These are phyloP conservation scores for Neoboletus brunneissimus DNA, from an alignment of 768 basidiomycete species.

Conservation along the genomic window DNA sequence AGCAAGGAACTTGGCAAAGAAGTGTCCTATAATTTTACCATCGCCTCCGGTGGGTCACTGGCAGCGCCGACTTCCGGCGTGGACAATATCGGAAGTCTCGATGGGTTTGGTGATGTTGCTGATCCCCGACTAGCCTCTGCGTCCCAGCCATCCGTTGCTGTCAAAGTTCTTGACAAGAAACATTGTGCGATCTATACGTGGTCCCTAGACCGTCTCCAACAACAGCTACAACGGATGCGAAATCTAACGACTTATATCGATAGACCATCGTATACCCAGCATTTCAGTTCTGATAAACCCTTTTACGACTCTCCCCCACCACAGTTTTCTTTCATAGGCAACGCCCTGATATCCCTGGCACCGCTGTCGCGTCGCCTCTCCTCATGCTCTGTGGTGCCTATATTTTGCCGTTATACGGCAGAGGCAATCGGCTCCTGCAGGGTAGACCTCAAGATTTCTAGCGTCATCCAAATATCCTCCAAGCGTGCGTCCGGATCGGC, in stretches of 20 bases:
- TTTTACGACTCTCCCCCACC: conserved; percentile 89
- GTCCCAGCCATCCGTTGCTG: conserved; percentile 77
- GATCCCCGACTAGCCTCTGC: conserved; percentile 72
- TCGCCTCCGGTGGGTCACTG: conserved; percentile 78
- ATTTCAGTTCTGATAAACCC: conserved; percentile 90
- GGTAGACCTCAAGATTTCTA: conserved; percentile 78
- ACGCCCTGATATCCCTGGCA: conserved; percentile 76
- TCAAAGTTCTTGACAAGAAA: conserved; percentile 89
- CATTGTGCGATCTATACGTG: conserved; percentile 88
- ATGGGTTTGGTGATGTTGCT: conserved; percentile 91
- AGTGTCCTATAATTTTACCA: conserved; percentile 89
- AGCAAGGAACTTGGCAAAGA: conserved; percentile 87
- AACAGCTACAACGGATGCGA: conserved; percentile 90
- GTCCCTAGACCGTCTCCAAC: conserved; percentile 85
- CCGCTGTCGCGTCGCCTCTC: conserved; percentile 76
- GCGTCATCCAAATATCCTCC: conserved; percentile 54
- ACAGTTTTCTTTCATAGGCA: conserved; percentile 90
- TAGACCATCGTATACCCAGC: conserved; percentile 88
- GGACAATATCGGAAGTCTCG: conserved; percentile 82
- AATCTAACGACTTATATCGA: conserved; percentile 88
- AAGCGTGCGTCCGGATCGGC: conserved; percentile 60
- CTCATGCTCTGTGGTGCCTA: conserved; percentile 73
- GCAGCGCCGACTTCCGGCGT: conserved; percentile 79
- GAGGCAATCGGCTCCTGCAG: conserved; percentile 96
- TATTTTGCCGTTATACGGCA: conserved; percentile 90